Conservation (phyloP, 768 basidiomycete genomes). For the Auricularia sp. region DNA sequence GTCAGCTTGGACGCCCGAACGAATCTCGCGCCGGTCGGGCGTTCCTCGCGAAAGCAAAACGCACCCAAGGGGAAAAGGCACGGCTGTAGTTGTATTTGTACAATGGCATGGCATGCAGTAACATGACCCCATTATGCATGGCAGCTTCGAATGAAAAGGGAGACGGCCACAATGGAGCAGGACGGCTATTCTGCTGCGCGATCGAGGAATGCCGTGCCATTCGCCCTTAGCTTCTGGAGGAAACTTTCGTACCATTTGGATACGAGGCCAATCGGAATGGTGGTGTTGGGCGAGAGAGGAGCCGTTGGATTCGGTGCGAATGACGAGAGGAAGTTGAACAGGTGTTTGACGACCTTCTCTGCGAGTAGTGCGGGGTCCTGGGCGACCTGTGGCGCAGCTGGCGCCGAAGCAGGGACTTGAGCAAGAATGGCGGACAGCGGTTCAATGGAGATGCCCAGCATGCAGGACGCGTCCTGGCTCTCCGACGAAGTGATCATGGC, state of each 20-base stretch:
- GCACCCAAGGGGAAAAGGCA: slow-evolving; percentile 7
- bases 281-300: slow-evolving; percentile 35
- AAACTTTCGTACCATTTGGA: slow-evolving; percentile 67
- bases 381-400: slow-evolving; percentile 2
- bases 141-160: no score
- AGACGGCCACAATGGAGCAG: no score
- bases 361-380: slow-evolving; percentile 47
- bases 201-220: slow-evolving; percentile 56
- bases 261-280: slow-evolving; percentile 53
- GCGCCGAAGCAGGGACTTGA: slow-evolving; percentile 35
- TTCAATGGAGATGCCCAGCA: slow-evolving; percentile 74
- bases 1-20: slow-evolving; percentile 52
- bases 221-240: slow-evolving; percentile 41
- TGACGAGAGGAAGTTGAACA: slow-evolving; percentile 66
- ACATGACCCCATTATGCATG: no score
- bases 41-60: slow-evolving; percentile 39
- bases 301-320: slow-evolving; percentile 25
- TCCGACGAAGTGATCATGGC: slow-evolving; percentile 2
- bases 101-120: no score
- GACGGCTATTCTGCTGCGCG: slow-evolving; percentile 7
- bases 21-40: slow-evolving; percentile 73
- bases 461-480: slow-evolving; percentile 45
- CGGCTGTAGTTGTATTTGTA: not conserved
- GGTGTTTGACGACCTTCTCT: slow-evolving; percentile 59
- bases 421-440: slow-evolving; percentile 51